phyloP scores from a whole-genome alignment of 352 stramenopile species.

The Globisporangium abappressorium region DNA sequence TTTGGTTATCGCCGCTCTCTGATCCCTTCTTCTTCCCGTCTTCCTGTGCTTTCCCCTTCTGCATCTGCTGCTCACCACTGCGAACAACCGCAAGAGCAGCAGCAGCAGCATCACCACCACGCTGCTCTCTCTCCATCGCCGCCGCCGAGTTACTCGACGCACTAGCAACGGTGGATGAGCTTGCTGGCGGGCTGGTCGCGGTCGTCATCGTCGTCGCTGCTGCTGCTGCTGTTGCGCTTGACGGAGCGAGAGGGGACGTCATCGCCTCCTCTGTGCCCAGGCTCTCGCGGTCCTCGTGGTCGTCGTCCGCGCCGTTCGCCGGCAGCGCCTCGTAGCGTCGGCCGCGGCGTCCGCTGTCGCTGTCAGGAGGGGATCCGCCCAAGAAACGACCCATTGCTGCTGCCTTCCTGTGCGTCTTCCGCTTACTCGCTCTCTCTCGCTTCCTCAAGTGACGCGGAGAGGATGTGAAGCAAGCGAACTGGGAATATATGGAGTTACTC shows the following conservation, averaged over 20 bases:
- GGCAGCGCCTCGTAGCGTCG: conserved; percentile 62
- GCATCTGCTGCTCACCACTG: background rate
- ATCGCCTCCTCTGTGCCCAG: conserved; percentile 22
- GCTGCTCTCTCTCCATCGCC: background rate
- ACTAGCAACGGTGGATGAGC: background rate
- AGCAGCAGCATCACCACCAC: background rate
- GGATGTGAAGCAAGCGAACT: background rate
- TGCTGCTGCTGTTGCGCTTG: conserved; percentile 1
- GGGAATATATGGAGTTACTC: background rate
- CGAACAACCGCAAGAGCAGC: background rate
- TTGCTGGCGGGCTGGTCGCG: conserved; percentile 8
- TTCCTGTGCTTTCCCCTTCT: background rate
- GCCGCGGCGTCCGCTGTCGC: conserved; percentile 30
- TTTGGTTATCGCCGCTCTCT: conserved; percentile 6
- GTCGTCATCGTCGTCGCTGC: conserved; percentile 11
- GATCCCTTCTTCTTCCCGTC: background rate
- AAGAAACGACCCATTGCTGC: conserved; percentile 64
- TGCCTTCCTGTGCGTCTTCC: background rate
- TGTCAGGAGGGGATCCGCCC: conserved; percentile 27
- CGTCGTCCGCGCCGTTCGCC: conserved; percentile 32
- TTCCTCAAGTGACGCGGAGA: background rate
- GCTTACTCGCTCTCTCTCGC: conserved; percentile 2
- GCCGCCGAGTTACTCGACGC: background rate
- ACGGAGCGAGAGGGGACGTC: background rate
- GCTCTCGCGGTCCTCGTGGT: conserved; percentile 18